Evolutionary conservation across 1,284 basidiomycete species (phyloP).

Genomic region (Cutaneotrichosporon cyanovorans): DNA sequence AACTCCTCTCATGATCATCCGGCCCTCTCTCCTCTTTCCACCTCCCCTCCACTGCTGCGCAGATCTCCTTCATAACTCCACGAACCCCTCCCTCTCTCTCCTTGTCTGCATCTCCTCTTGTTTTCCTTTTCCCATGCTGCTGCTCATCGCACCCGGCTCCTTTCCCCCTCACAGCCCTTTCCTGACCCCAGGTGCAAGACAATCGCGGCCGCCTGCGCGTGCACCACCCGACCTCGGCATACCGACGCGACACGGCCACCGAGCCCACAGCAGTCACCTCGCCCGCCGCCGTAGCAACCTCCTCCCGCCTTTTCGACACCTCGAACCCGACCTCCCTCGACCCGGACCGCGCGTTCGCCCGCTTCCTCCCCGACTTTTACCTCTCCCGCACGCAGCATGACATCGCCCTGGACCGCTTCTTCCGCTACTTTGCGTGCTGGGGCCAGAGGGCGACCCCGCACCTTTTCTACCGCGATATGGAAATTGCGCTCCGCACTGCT

Average conservation of each 20-base stretch:
- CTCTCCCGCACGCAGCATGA: conserved; percentile 23
- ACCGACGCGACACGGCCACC: conserved; percentile 2
- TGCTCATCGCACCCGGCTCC: too few relatives aligned
- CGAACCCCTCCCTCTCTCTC: too few relatives aligned
- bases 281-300: too few relatives aligned
- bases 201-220: conserved; percentile 13
- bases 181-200: conserved; percentile 15
- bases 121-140: too few relatives aligned
- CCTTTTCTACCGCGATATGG: conserved; percentile 20
- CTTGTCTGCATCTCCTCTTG: too few relatives aligned
- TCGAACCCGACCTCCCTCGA: conserved; percentile 6
- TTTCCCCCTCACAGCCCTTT: too few relatives aligned
- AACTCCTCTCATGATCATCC: too few relatives aligned
- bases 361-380: conserved; percentile 12
- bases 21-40: too few relatives aligned
- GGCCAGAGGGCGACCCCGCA: conserved; percentile 17
- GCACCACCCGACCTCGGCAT: conserved; percentile 14
- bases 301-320: too few relatives aligned
- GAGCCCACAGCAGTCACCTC: conserved; percentile 1
- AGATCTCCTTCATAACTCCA: too few relatives aligned
- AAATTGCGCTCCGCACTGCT: conserved; percentile 16
- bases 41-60: too few relatives aligned
- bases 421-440: conserved; percentile 27
- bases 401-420: conserved; percentile 24
- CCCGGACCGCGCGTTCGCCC: background rate